Evolutionary conservation across 2,329 filamentous ascomycete genomes (phyloP), one percentile per base, ranked within the genome.

Genomic region (Fusarium lateritium): DNA sequence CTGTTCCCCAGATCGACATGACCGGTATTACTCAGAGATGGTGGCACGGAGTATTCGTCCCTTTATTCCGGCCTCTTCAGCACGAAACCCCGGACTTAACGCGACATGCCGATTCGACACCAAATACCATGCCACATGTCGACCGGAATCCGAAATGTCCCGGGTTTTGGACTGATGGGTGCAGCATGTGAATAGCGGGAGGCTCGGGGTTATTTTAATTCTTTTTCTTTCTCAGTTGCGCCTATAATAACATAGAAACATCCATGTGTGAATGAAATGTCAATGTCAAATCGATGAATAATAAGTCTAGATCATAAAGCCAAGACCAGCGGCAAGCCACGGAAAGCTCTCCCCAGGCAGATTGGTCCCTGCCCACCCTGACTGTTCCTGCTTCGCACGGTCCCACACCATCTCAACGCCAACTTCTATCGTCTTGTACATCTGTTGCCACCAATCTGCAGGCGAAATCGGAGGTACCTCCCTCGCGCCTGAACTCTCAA

Each of bases 371-470:
- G 58, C 67, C 43, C 63, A 70, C 67, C 62, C 43, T 54, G 62
- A 56, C 67, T 51, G 67, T 69, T 64, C 62, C 50, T 56, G 54
- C 51, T 24, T 52, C 50, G 67, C 67, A 70, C 67, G 67, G 56
- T 42, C 63, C 67, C 45, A 53, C 56, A 45, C 50, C 46, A 65
- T 39, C 65, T 43, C 63, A 67, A 67, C 62, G 52, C 50, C 60
- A 65, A 56, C 62, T 28, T 42, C 14, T 43, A 51, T 53, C 40
- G n/a, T 10, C 6, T 2, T 49, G 49, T 69, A 69, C 66, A 24
- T 67, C 10, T 9, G 17, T 15, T 7, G 0, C 13, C 13, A 1
- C 31, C 47, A 5, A 53, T 33, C 6, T 3, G n/a, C 33, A 14
- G 19, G 56, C 22, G 10, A 11, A 3, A 8, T 1, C 6, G n/a